Evolutionary conservation across 2,329 filamentous ascomycete species (phyloP).

Genomic region (Pseudogymnoascus verrucosus): DNA sequence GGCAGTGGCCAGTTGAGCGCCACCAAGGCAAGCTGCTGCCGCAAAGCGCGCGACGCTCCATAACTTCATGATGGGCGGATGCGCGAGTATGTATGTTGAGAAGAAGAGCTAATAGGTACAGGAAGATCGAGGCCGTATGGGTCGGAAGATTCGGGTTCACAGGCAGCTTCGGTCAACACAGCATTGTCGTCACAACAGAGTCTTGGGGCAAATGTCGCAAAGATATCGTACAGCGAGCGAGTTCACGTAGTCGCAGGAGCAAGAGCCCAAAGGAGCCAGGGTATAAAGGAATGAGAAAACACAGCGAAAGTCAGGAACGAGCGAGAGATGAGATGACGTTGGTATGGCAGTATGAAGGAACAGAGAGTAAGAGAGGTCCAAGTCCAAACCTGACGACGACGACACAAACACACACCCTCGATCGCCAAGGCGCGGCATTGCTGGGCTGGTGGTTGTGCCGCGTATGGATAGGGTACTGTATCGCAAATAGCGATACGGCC

Average conservation of each 20-base stretch:
- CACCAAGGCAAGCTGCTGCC: not conserved
- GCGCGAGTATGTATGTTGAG: not conserved
- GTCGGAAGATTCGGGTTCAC: not conserved
- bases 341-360: not conserved
- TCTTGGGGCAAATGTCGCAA: not conserved
- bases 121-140: not conserved
- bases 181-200: not conserved
- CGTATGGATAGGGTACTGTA: not conserved
- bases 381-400: not conserved
- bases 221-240: not conserved
- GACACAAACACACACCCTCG: not conserved
- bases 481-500: not conserved
- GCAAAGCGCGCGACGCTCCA: not conserved
- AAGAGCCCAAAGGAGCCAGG: not conserved
- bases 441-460: not conserved
- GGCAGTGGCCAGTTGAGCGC: not conserved
- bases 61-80: not conserved
- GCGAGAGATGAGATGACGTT: slow-evolving; percentile 2
- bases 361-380: not conserved
- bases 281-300: not conserved
- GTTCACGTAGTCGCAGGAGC: not conserved
- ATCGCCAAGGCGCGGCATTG: slow-evolving; percentile 8
- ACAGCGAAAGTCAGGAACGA: not conserved
- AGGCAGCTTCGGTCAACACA: not conserved
- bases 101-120: not conserved